Conservation (phyloP, 768 basidiomycete genomes). For the Hygrocybe coccinea region DNA sequence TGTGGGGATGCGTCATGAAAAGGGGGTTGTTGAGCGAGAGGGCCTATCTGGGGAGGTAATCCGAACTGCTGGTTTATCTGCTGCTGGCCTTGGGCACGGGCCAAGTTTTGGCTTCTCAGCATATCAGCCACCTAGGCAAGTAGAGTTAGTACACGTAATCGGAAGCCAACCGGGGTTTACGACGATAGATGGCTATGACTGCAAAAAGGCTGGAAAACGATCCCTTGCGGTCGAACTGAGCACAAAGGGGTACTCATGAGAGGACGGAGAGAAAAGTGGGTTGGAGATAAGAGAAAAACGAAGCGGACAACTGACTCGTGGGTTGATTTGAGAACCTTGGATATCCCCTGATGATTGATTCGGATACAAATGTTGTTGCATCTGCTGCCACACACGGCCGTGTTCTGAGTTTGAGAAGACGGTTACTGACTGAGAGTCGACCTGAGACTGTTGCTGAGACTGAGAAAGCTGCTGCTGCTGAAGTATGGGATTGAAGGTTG, state of each 20-base stretch:
- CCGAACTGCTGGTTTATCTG: constrained; percentile 43
- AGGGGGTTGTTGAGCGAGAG: constrained; percentile 35
- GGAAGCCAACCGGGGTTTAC: no score
- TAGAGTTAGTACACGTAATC: constrained; percentile 10
- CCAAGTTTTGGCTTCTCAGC: constrained; percentile 20
- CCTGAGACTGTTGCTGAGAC: constrained; percentile 36
- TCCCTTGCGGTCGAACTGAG: constrained; percentile 3
- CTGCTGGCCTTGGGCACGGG: constrained; percentile 26
- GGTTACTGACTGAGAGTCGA: constrained; percentile 38
- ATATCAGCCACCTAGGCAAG: constrained; percentile 25
- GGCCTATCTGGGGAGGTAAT: constrained; percentile 37
- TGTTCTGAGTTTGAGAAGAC: constrained; percentile 44
- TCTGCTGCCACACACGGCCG: constrained; percentile 54
- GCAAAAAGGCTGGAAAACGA: constrained; percentile 19
- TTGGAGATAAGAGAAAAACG: constrained; percentile 6
- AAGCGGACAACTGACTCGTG: constrained; percentile 43
- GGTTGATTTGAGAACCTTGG: constrained; percentile 33
- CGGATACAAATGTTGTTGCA: constrained; percentile 47
- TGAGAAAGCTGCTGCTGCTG: constrained; percentile 42
- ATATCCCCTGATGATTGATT: constrained; percentile 40
- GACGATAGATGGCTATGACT: not conserved
- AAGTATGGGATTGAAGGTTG: constrained; percentile 43
- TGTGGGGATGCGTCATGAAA: constrained; percentile 34
- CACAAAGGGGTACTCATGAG: not conserved
- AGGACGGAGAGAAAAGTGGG: constrained; percentile 6